A percentile compares a stretch with the other conserved stretches of the same genome.
Conservation (phyloP, 805 yeast species). For the Priceomyces haplophilus region DNA sequence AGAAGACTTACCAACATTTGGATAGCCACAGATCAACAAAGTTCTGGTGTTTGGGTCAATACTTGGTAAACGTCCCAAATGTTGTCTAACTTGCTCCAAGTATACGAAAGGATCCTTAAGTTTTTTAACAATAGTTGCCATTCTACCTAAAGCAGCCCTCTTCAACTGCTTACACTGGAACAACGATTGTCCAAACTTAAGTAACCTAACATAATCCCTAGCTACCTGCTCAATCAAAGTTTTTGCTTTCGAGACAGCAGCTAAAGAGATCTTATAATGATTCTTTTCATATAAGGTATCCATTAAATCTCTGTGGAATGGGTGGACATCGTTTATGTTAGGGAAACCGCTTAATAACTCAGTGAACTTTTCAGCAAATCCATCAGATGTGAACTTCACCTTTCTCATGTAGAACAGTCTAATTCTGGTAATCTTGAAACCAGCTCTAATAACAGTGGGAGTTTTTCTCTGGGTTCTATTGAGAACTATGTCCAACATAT, state of each 20-base stretch:
- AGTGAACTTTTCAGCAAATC: slow-evolving; percentile 87
- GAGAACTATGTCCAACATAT: slow-evolving; percentile 91
- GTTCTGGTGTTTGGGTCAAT: slow-evolving; percentile 99
- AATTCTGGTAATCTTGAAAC: slow-evolving; percentile 93
- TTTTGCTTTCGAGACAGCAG: slow-evolving; percentile 92
- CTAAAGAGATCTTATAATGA: slow-evolving; percentile 94
- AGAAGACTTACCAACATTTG: slow-evolving; percentile 98
- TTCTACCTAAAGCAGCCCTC: slow-evolving; percentile 98
- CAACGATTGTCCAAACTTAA: slow-evolving; percentile 95
- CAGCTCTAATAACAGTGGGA: slow-evolving; percentile 97
- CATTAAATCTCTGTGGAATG: slow-evolving; percentile 97
- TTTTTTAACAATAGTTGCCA: slow-evolving; percentile 97
- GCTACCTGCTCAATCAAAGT: slow-evolving; percentile 93
- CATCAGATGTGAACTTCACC: slow-evolving; percentile 94
- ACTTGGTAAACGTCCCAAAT: slow-evolving; percentile 95
- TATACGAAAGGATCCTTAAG: slow-evolving; percentile 90
- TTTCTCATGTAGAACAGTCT: slow-evolving; percentile 98
- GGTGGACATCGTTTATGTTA: slow-evolving; percentile 94
- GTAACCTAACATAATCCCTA: slow-evolving; percentile 88
- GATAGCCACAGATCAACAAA: slow-evolving; percentile 94
- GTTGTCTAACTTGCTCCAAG: slow-evolving; percentile 98
- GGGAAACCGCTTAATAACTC: slow-evolving; percentile 89
- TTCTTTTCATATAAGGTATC: slow-evolving; percentile 97
- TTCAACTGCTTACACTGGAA: slow-evolving; percentile 98
- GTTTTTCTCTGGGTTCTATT: slow-evolving; percentile 98